Base-by-base conservation (phyloP, 2,329 filamentous ascomycete species). In the Botrytis cinerea region DNA sequence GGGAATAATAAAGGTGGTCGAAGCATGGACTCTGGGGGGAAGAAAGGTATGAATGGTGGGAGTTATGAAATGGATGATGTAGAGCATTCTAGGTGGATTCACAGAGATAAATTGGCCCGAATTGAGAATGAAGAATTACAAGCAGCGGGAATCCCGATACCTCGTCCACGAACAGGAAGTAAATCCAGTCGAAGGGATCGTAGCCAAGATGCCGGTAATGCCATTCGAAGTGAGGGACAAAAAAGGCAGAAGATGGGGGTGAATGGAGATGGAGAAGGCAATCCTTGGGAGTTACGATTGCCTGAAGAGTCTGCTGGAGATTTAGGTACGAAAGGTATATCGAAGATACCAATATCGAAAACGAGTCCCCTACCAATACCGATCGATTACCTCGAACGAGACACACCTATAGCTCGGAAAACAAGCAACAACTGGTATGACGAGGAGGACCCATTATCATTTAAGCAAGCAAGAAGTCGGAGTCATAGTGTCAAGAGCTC, bases 311-410 rank as follows among this genome's bases (percentile, higher is more conserved):
- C 93, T 75, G 90, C 91, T 62, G 84, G 89, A 78, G 86, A 88
- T 81, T 82, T 88, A 80, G 84, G 84, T 81, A 76, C 81, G 79
- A 92, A 87, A 83, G 88, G 85, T 84, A 88, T 83, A 84, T 97
- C 95, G 62, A 90, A 93, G 71, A 98, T 99, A 80, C 96, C 96
- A 1, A 87, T 98, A 54, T 90, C 94, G 45, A 95, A 93, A 78
- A 85, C 88, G 22, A 97, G 93, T 80, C 92, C 93, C 2, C 87
- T 90, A 32, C 94, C 94, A 18, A 91, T 97, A 74, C 88, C 93
- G 2, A 82, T 88, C 70, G 89, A 92, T 68, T 89, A 91, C 76
- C 85, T 93, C 63, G 94, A 95, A 77, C 89, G 94, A 76, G 92
- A 94, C 78, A 90, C 89, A 38, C 90, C 90, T 35, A 85, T 91